Evolutionary conservation across 2,329 filamentous ascomycete genomes (phyloP), one percentile per base, ranked within the genome.

Genomic region (Nannizziopsis barbatae): DNA sequence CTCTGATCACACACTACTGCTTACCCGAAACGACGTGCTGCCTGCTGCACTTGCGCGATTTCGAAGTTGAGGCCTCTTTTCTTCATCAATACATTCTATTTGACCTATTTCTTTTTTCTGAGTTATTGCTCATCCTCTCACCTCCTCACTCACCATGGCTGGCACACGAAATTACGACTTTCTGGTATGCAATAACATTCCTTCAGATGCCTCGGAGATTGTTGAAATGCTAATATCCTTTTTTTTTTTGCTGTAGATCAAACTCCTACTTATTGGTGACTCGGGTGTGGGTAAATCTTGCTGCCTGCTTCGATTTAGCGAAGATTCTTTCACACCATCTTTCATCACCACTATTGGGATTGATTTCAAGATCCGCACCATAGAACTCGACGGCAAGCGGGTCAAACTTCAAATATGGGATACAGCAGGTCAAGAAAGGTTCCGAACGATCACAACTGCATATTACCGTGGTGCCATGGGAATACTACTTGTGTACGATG

Each of bases 381-480:
- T 98, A 72, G 92, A 98, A 73, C 77, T 98, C 59, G 92, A 98
- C 71, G 90, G 90, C 66, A 98, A 98, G 80, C 80, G 90, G 55
- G 92, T 98, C 62, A 98, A 98, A 77, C 74, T 98, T 66, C 92
- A 98, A 75, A 98, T 98, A 71, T 98, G 92, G 92, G 92, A 98
- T 65, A 98, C 92, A 20, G 92, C 92, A 47, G 92, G 92, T 48
- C 92, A 98, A 71, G 92, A 98, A 73, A 84, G 92, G 54, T 98
- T 98, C 79, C 81, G 92, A 58, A 98, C 92, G 56, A 98, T 98
- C 72, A 98, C 92, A 46, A 96, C 92, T 42, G 90, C 92, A 58
- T 98, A 98, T 74, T 98, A 98, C 71, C 80, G 92, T 64, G 92
- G 92, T 62, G 92, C 92, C 57, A 96, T 96, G 90, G 92, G 92